Evolutionary conservation across 441 rosid genomes (phyloP), one percentile per base, ranked within the genome.

Genomic region (Erodium texanum): DNA sequence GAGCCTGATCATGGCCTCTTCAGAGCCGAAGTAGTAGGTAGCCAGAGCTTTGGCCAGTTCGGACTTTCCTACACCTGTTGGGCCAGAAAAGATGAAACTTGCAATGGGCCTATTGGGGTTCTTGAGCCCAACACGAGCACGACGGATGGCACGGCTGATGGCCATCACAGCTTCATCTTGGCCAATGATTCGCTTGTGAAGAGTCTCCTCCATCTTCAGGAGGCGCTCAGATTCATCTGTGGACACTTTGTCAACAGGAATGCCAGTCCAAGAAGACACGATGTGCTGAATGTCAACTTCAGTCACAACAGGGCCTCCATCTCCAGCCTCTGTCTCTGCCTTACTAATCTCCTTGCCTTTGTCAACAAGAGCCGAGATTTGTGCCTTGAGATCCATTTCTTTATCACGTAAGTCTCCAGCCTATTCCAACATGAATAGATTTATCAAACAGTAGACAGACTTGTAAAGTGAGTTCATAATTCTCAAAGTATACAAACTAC

Each of bases 41-140:
- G 98, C 97, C 22, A 94, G 82, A 56, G 98, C 88, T 76, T 92
- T 94, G 1, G 99, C 99, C 66, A 94, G 86, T 71, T 94, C 99
- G 16, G 99, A 92, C 78, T 94, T 94, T 24, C 99, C 99, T 0
- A 94, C 99, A 82, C 99, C 99, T 36, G 99, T 94, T 52, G 99
- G 99, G 68, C 99, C 99, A 63, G 99, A 92, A 81, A 95, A 95
- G 78, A 95, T 92, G 86, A 95, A 92, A 80, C 98, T 92, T 11
- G 99, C 97, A 10, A 94, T 94, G 0, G 99, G 99, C 15, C 97
- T 84, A 41, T 90, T 90, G 1, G 99, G 99, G 67, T 92, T 92
- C 84, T 92, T 92, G 15, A 95, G 96, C 66, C 99, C 99, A 78
- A 92, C 97, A 78, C 97, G 98, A 20, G 98, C 98, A 58, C 99